Evolutionary conservation across 1,284 basidiomycete species (phyloP).

Genomic region (Leccinum fuscescens): DNA sequence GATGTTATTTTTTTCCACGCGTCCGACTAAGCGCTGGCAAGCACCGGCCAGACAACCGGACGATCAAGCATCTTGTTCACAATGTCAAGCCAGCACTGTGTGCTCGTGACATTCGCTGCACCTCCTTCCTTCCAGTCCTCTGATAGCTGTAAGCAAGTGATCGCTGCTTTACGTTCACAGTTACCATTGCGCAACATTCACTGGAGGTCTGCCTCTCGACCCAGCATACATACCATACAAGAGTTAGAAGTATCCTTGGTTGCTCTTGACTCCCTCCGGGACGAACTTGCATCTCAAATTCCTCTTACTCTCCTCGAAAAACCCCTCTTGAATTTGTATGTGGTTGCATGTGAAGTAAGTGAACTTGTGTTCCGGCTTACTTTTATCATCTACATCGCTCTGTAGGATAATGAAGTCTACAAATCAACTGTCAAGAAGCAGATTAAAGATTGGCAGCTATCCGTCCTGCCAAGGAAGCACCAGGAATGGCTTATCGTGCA

Average conservation of each 20-base stretch:
- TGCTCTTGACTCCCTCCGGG: constrained; percentile 66
- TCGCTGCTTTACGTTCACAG: constrained; percentile 64
- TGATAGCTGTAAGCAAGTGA: constrained; percentile 69
- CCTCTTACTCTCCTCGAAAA: constrained; percentile 80
- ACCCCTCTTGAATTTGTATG: constrained; percentile 82
- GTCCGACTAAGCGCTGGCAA: background rate
- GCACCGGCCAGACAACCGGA: background rate
- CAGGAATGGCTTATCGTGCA: constrained; percentile 91
- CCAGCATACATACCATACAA: constrained; percentile 81
- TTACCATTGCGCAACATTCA: constrained; percentile 86
- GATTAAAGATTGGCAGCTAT: constrained; percentile 87
- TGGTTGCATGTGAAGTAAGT: constrained; percentile 84
- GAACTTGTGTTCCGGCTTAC: constrained; percentile 1
- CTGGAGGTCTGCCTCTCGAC: constrained; percentile 77
- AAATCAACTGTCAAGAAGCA: constrained; percentile 76
- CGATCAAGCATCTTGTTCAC: background rate
- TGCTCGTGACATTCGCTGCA: constrained; percentile 66
- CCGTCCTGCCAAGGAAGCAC: constrained; percentile 66
- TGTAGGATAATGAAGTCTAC: constrained; percentile 84
- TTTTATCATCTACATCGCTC: constrained; percentile 1
- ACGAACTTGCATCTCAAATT: constrained; percentile 74
- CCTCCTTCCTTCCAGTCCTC: constrained; percentile 63
- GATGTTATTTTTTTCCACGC: constrained; percentile 4
- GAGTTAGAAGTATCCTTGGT: constrained; percentile 77
- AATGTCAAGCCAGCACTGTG: constrained; percentile 37